These are phyloP conservation scores for Lipomyces kockii DNA, from an alignment of 805 yeast genomes.

Conservation along the genomic window DNA sequence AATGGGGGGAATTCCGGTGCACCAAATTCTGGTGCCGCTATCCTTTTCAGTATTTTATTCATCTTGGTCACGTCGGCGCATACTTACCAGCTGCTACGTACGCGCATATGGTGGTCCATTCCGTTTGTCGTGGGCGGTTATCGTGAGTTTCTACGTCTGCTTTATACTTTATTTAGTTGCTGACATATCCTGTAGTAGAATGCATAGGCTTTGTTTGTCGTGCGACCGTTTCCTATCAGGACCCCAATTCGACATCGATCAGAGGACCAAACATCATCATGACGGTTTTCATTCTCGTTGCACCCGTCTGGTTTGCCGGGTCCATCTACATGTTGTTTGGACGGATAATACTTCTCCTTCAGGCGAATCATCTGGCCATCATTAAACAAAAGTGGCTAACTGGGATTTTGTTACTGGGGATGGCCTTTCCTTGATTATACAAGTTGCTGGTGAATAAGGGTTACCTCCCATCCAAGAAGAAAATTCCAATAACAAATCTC, in stretches of 20 bases:
- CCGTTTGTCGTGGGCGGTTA: conserved; percentile 15
- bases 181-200: conserved; percentile 6
- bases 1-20: no score
- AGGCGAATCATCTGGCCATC: conserved; percentile 23
- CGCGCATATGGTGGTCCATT: neutral
- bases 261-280: conserved; percentile 27
- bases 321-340: conserved; percentile 40
- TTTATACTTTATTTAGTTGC: no score
- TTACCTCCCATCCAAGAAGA: no score
- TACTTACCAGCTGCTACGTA: neutral
- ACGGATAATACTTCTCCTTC: conserved; percentile 26
- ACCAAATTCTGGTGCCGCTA: neutral
- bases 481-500: no score
- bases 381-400: conserved; percentile 35
- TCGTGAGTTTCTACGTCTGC: neutral
- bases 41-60: conserved; percentile 2
- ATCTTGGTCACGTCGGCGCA: neutral
- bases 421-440: conserved; percentile 38
- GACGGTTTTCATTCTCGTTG: conserved; percentile 36
- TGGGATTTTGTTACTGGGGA: conserved; percentile 39
- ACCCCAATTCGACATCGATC: no score
- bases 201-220: neutral
- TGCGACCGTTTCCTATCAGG: no score
- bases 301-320: conserved; percentile 41
- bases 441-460: conserved; percentile 31